These are phyloP conservation scores for Neurospora sp. DNA, from an alignment of 495 filamentous ascomycete species.

Conservation along the genomic window DNA sequence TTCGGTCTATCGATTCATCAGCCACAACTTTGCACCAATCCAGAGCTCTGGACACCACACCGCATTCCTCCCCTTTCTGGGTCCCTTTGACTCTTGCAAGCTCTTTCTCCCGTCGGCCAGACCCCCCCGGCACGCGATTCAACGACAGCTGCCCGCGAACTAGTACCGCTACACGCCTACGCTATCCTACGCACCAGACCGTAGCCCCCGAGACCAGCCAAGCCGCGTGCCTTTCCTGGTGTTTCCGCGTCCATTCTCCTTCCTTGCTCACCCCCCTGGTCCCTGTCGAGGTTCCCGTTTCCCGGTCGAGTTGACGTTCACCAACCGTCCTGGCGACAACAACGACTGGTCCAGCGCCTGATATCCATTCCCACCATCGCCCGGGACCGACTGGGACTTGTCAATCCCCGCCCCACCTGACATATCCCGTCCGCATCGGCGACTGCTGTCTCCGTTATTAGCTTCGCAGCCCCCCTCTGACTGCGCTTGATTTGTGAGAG, in stretches of 20 bases:
- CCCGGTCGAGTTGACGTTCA: not conserved
- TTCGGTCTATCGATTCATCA: not conserved
- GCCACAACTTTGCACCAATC: not conserved
- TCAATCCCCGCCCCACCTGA: not conserved
- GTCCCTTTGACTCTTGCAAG: not conserved
- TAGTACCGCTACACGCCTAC: not conserved
- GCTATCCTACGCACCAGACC: not conserved
- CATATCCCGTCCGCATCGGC: not conserved
- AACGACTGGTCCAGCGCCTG: not conserved
- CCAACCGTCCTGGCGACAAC: not conserved
- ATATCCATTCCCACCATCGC: not conserved
- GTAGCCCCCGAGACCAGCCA: not conserved
- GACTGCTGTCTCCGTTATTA: not conserved
- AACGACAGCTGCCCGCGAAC: not conserved
- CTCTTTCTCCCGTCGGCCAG: not conserved
- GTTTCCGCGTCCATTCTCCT: not conserved
- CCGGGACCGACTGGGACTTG: not conserved
- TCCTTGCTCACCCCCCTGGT: not conserved
- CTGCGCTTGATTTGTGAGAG: not conserved
- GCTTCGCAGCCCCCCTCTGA: not conserved
- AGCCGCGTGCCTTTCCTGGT: not conserved
- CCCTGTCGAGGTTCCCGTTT: not conserved
- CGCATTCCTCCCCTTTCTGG: not conserved
- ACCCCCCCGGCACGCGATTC: not conserved
- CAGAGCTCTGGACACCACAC: not conserved